Conservation (phyloP, 257 asterid genomes). For the Leonotis leonurus region DNA sequence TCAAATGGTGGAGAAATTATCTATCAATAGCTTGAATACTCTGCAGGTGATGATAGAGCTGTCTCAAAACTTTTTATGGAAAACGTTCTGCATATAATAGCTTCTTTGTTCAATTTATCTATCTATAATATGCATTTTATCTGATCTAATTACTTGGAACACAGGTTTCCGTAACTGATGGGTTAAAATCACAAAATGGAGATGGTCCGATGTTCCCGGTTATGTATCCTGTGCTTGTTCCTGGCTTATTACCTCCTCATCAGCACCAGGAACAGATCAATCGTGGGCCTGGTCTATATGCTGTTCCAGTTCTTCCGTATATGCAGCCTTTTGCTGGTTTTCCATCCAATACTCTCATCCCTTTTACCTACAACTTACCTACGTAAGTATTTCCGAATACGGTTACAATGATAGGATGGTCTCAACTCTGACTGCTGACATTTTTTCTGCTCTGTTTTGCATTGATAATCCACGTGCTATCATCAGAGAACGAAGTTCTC, state of each 20-base stretch:
- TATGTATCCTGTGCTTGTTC: constrained; percentile 36
- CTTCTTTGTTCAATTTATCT: too few species aligned
- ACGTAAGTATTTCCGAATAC: constrained; percentile 47
- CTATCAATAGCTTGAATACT: not conserved
- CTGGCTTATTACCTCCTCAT: constrained; percentile 34
- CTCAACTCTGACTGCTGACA: not conserved
- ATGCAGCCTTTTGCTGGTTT: constrained; percentile 53
- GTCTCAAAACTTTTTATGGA: too few species aligned
- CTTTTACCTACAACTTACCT: constrained; percentile 78
- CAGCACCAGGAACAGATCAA: constrained; percentile 58
- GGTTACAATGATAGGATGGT: not conserved
- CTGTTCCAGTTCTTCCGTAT: constrained; percentile 59
- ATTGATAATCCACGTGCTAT: constrained; percentile 10
- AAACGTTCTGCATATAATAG: too few species aligned
- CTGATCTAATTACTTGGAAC: constrained; percentile 12
- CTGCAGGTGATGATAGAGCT: not conserved
- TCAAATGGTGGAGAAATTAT: not conserved
- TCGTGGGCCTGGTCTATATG: constrained; percentile 89
- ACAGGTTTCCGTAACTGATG: constrained; percentile 29
- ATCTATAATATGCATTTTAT: too few species aligned
- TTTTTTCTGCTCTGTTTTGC: constrained; percentile 6
- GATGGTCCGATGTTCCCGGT: constrained; percentile 25
- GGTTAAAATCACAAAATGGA: constrained; percentile 33
- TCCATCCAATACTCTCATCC: constrained; percentile 57
- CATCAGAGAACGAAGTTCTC: constrained; percentile 48